Conservation (phyloP, 1,284 basidiomycete species). For the Tylopilus sp. region DNA sequence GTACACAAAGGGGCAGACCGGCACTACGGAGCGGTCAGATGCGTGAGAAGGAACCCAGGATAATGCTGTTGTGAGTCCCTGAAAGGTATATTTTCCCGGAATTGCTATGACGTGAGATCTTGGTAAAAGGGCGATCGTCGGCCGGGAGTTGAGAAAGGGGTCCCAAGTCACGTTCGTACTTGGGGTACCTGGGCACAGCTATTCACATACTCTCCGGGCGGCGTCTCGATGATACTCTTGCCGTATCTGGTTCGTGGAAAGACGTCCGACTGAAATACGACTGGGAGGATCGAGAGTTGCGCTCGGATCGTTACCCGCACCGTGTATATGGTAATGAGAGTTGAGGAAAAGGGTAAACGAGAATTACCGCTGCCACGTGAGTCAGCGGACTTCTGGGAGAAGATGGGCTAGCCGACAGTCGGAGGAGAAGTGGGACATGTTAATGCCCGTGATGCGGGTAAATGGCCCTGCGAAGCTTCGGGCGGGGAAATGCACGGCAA, state of each 20-base stretch:
- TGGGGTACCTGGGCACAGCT: too few relatives aligned
- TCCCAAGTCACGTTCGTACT: not conserved
- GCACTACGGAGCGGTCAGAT: not conserved
- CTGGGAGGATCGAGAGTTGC: not conserved
- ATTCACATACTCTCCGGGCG: too few relatives aligned
- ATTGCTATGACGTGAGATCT: not conserved
- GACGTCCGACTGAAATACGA: too few relatives aligned
- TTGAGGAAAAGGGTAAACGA: too few relatives aligned
- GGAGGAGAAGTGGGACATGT: not conserved
- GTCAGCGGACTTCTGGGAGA: not conserved
- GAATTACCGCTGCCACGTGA: not conserved
- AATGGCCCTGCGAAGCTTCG: slow-evolving; percentile 10
- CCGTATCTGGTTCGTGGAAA: too few relatives aligned
- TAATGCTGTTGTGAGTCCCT: not conserved
- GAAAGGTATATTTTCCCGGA: not conserved
- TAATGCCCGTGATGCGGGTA: slow-evolving; percentile 6
- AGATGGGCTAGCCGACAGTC: not conserved
- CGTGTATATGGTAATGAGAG: not conserved
- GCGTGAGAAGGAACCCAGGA: not conserved
- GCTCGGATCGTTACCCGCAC: not conserved
- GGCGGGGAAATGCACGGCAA: slow-evolving; percentile 4
- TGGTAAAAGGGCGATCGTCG: not conserved
- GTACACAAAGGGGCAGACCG: not conserved
- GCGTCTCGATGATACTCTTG: too few relatives aligned
- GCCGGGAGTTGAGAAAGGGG: not conserved